Conservation (phyloP, 2,329 filamentous ascomycete species). For the Dothidotthia symphoricarpi region DNA sequence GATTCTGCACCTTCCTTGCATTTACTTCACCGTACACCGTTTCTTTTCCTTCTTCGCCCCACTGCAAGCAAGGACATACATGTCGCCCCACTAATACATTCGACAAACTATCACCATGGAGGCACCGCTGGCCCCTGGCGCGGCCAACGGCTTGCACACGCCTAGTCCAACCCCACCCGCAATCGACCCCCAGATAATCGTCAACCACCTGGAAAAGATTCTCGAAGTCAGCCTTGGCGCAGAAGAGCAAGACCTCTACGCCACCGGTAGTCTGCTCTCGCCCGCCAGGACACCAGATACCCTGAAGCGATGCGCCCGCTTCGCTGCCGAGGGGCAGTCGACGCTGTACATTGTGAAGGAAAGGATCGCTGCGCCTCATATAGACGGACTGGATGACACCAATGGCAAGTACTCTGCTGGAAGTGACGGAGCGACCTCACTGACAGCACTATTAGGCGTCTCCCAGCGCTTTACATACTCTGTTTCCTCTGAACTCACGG, state of each 20-base stretch:
- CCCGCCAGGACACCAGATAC: conserved; percentile 72
- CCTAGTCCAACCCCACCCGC: conserved; percentile 40
- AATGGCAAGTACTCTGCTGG: conserved; percentile 29
- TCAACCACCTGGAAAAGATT: conserved; percentile 50
- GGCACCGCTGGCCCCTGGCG: conserved; percentile 43
- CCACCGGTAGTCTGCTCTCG: conserved; percentile 78
- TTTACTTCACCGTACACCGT: conserved; percentile 4
- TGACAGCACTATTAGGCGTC: conserved; percentile 45
- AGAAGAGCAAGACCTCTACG: conserved; percentile 73
- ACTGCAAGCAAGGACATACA: conserved; percentile 29
- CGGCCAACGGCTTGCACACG: conserved; percentile 40
- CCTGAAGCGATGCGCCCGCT: conserved; percentile 80
- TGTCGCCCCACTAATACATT: conserved; percentile 29
- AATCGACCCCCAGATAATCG: conserved; percentile 49
- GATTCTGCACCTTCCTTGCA: conserved; percentile 9
- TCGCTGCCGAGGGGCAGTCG: conserved; percentile 82
- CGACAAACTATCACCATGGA: conserved; percentile 40
- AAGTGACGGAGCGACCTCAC: conserved; percentile 11
- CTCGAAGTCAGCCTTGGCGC: conserved; percentile 52
- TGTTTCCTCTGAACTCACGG: conserved; percentile 77
- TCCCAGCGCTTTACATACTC: conserved; percentile 65
- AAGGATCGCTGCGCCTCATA: conserved; percentile 50
- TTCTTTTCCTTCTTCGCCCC: conserved; percentile 7
- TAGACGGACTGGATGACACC: conserved; percentile 32
- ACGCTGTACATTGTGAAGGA: conserved; percentile 92